These are phyloP conservation scores for Jatropha podagrica DNA, from an alignment of 441 rosid species.

Conservation along the genomic window DNA sequence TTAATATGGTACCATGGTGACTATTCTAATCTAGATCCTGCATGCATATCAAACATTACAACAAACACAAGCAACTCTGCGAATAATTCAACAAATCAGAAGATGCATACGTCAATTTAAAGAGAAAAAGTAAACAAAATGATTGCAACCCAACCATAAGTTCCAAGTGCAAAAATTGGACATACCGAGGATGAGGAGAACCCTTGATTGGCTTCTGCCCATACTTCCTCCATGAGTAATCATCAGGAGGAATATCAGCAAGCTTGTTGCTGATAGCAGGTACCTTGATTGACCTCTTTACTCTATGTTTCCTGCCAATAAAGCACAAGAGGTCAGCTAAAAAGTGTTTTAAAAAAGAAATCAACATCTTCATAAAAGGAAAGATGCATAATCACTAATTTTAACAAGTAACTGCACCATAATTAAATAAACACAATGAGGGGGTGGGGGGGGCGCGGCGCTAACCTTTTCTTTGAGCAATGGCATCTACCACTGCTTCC, in stretches of 20 bases:
- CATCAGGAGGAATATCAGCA: conserved; percentile 84
- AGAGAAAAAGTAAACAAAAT: not conserved
- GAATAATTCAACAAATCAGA: conserved; percentile 4
- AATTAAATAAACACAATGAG: not conserved
- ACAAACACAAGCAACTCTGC: not conserved
- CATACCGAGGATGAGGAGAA: conserved; percentile 84
- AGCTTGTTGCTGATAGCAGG: conserved; percentile 82
- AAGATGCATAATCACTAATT: not conserved
- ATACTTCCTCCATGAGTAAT: conserved; percentile 81
- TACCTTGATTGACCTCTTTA: conserved; percentile 68
- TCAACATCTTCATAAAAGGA: conserved; percentile 3
- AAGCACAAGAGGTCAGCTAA: conserved; percentile 12
- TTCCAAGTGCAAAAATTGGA: conserved; percentile 2
- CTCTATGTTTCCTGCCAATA: conserved; percentile 61
- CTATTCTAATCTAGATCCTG: not conserved
- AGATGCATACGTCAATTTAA: not conserved
- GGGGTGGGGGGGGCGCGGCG: not conserved
- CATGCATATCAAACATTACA: conserved; percentile 1
- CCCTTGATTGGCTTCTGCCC: conserved; percentile 88
- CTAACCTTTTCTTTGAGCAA: conserved; percentile 77
- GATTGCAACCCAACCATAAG: conserved; percentile 6
- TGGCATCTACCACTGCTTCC: conserved; percentile 64
- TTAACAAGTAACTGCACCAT: not conserved
- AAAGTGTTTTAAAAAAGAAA: not conserved
- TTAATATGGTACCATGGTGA: not conserved